Base-by-base conservation (phyloP, 345 rosid species). In the Ricinus communis region DNA sequence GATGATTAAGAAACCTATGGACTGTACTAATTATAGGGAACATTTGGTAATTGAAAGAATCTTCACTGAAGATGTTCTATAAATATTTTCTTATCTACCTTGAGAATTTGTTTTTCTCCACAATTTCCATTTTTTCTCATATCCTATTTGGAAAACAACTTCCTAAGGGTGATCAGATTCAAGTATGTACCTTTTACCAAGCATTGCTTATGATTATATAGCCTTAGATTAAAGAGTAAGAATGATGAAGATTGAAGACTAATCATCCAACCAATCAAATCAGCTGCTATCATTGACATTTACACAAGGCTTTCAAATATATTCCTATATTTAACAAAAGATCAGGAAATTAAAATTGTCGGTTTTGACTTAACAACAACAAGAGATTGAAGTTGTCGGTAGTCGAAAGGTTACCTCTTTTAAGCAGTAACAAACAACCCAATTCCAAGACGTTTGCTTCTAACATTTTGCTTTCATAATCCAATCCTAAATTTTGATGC, bases 211-310 rank as follows among this genome's bases (percentile, higher is more conserved):
- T 22, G 27, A 6, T 9, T 28, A n/a, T 28, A n/a, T 8, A 19
- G 69, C 4, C 15, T 25, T 28, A 30, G 51, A 9, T 25, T 1
- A 1, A 19, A 47, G 13, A 59, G 13, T 31, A n/a, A 71, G 24
- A 52, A 62, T 50, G 68, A 52, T 0, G 53, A 62, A 53, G 68
- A 64, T 43, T 8, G 8, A 8, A 43, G 47, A 43, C 55, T 30
- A 47, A 47, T 45, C 54, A 16, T 38, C 66, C 21, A 50, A 40
- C 30, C 6, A 28, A 64, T 72, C 64, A 63, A 41, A 43, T 72
- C 56, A 46, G 53, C 21, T 25, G 9, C 27, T 54, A 5, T 46
- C 62, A 64, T 63, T 31, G 8, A 18, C 31, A 52, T 31, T 22
- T 12, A 8, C 0, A 8, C 6, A 10, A 46, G n/a, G n/a, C 2